These are phyloP conservation scores for Beta lomatogona DNA, from an alignment of 179 eudicot genomes.

Conservation along the genomic window DNA sequence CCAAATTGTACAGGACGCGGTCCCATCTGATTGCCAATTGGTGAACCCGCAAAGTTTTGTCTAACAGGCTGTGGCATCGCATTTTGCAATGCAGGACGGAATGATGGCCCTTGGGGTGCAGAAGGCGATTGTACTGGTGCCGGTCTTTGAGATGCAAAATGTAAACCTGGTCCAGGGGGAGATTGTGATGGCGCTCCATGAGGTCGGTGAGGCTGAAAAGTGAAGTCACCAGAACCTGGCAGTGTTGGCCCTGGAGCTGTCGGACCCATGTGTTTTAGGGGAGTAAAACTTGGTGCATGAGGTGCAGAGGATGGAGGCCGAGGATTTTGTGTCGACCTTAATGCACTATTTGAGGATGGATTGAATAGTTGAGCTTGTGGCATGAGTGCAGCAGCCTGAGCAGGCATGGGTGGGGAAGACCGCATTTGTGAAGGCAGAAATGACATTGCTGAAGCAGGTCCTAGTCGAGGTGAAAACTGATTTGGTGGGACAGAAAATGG, in stretches of 20 bases:
- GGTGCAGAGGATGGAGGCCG: slow-evolving; percentile 34
- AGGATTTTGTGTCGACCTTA: slow-evolving; percentile 43
- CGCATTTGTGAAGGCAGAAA: slow-evolving; percentile 41
- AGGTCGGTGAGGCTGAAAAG: slow-evolving; percentile 73
- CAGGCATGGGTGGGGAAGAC: slow-evolving; percentile 36
- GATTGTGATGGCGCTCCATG: slow-evolving; percentile 47
- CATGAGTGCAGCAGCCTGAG: slow-evolving; percentile 28
- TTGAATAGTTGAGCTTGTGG: slow-evolving; percentile 33
- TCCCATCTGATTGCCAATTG: slow-evolving; percentile 45
- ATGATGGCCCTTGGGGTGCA: slow-evolving; percentile 49
- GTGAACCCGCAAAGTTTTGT: slow-evolving; percentile 59
- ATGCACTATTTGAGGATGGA: slow-evolving; percentile 32
- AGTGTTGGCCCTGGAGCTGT: slow-evolving; percentile 45
- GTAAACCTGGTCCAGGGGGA: slow-evolving; percentile 42
- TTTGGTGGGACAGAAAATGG: slow-evolving; percentile 28
- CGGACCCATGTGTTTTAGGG: slow-evolving; percentile 42
- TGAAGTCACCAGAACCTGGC: slow-evolving; percentile 62
- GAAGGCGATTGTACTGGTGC: slow-evolving; percentile 39
- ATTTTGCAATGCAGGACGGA: slow-evolving; percentile 47
- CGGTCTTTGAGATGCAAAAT: slow-evolving; percentile 42
- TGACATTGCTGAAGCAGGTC: slow-evolving; percentile 29
- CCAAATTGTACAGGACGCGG: slow-evolving; percentile 44
- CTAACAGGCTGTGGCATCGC: slow-evolving; percentile 38
- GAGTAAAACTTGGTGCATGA: slow-evolving; percentile 53
- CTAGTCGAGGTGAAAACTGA: slow-evolving; percentile 35